Evolutionary conservation across 306 rosid genomes (phyloP).

Genomic region (Herpetospermum pedunculosum): DNA sequence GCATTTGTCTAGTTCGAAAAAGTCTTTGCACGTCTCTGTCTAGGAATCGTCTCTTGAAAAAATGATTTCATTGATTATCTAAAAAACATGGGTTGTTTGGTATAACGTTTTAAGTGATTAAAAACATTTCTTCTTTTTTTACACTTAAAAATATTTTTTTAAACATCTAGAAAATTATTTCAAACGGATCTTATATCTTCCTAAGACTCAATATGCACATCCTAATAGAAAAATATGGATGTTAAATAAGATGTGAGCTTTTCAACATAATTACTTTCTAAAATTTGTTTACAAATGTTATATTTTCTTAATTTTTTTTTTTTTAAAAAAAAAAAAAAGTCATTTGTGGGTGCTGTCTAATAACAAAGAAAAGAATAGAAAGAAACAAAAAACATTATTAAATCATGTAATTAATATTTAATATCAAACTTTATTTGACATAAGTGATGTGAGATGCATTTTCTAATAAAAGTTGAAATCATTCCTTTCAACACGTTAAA

Average conservation of each 20-base stretch:
- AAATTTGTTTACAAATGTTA: no score
- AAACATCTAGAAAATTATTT: not conserved
- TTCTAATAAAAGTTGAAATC: not conserved
- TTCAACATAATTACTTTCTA: no score
- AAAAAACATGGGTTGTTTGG: no score
- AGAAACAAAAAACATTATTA: not conserved
- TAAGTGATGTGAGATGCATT: not conserved
- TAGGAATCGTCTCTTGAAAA: not conserved
- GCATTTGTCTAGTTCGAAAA: not conserved
- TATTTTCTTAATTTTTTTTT: no score
- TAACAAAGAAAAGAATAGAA: not conserved
- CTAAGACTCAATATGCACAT: not conserved
- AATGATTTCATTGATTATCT: not conserved
- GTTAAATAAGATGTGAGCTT: no score
- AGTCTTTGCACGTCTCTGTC: not conserved
- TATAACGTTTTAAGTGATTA: no score
- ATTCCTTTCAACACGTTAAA: not conserved
- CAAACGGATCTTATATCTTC: no score
- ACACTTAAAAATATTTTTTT: no score
- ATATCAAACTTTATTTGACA: not conserved
- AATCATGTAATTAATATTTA: not conserved
- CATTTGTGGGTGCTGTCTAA: not conserved
- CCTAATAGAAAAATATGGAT: not conserved
- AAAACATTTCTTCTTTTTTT: no score
- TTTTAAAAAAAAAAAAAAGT: no score